These are phyloP conservation scores for Sanghuangporus weigelae DNA, from an alignment of 1,284 basidiomycete species.

Conservation along the genomic window DNA sequence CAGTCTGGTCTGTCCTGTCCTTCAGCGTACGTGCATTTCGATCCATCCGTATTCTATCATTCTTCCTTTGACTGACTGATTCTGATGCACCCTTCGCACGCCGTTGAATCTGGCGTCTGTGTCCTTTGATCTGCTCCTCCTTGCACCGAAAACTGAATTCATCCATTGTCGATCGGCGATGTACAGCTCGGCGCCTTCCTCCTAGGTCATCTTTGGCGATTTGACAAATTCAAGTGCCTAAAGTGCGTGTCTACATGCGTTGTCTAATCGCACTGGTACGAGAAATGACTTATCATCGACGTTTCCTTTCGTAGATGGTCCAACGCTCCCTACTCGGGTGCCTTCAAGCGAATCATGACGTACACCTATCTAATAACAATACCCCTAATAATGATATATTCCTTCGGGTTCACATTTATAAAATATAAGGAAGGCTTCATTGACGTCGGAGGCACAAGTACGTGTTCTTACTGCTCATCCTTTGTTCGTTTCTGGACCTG, in stretches of 20 bases:
- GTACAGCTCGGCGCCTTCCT: conserved; percentile 56
- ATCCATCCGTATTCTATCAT: not conserved
- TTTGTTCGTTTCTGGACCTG: not conserved
- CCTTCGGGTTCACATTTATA: conserved; percentile 58
- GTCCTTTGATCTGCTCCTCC: not conserved
- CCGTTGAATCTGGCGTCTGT: not conserved
- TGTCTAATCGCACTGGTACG: not conserved
- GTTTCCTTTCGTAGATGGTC: conserved; percentile 50
- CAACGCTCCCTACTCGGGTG: conserved; percentile 54
- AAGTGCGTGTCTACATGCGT: conserved; percentile 37
- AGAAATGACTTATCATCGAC: not conserved
- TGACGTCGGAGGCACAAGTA: conserved; percentile 41
- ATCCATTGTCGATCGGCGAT: not conserved
- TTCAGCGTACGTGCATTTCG: conserved; percentile 35
- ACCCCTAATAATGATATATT: conserved; percentile 54
- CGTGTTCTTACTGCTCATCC: conserved; percentile 24
- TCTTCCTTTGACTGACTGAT: not conserved
- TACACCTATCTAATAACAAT: conserved; percentile 66
- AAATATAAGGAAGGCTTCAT: conserved; percentile 67
- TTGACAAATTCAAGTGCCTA: conserved; percentile 69
- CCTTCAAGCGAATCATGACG: conserved; percentile 81
- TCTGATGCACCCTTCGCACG: not conserved
- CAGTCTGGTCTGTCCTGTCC: conserved; percentile 58
- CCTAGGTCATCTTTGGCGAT: conserved; percentile 70
- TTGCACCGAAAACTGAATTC: not conserved